Base-by-base conservation (phyloP, 1,284 basidiomycete species). In the Abortiporus biennis region DNA sequence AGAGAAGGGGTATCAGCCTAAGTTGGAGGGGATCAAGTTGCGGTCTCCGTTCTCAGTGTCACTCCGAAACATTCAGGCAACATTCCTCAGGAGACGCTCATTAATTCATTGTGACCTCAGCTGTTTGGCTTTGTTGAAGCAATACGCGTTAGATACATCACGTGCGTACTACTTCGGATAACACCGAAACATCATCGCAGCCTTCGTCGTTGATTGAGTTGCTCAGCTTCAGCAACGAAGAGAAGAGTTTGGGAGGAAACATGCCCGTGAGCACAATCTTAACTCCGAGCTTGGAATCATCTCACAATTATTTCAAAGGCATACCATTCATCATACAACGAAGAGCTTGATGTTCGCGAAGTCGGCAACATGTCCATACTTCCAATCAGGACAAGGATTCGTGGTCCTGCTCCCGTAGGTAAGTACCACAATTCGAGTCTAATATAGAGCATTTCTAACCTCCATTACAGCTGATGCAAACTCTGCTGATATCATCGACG, bases 311-410 rank as follows among this genome's bases (percentile, higher is more conserved):
- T 11, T 22, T 13, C 54, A n/a, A n/a, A 96, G 93, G 93, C 93
- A 20, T 99, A 99, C 59, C 96, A 99, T 66, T 98, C 95, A 3
- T 74, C 88, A 1, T 85, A 94, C 66, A 98, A 98, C 64, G 90
- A 96, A 50, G 78, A 85, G 41, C 73, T 78, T 17, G 85, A 93
- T 58, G 75, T 81, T 30, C 77, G 88, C 45, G 80, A 84, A 56
- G 83, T 94, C 47, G 96, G 95, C 44, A 97, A 96, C 65, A 82
- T 94, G 65, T 76, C 85, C 42, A 69, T 99, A 55, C 74, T 99
- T 44, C 93, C 96, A 38, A 87, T 99, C 66, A 87, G 81, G 61
- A 92, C 92, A 45, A 87, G 80, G 64, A 80, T 92, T 54, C 82
- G 96, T 45, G 95, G 95, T 12, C 92, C 94, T 47, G 92, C 96